Evolutionary conservation across 441 rosid species (phyloP), one percentile per base, ranked within the genome.

Genomic region (Syzygium malaccense): DNA sequence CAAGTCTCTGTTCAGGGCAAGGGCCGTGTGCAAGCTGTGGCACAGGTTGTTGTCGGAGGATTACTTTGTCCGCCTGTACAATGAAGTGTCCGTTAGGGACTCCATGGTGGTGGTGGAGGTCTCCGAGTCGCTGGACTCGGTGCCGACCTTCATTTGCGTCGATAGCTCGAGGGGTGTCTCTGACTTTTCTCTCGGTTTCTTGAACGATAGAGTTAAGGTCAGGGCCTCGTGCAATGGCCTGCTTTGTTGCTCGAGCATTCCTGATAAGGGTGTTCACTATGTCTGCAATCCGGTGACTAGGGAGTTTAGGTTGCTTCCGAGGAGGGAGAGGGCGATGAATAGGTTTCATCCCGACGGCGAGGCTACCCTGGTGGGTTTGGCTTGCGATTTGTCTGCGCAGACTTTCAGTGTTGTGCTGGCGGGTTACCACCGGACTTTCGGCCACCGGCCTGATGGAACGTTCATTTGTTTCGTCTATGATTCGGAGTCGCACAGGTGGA

Each of bases 151-250:
- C 89, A 90, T 96, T 33, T 95, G 94, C 86, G 97, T 96, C n/a
- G 97, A 94, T 92, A 91, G 86, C 51, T 88, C 88, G 86, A 90
- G 91, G 90, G 99, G 96, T 30, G 98, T 95, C 4, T 93, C 94
- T 85, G 97, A 96, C 87, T 92, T 96, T 83, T 93, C 98, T 14
- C 91, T 97, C 86, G 94, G 90, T 92, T 97, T 97, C 90, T 86
- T 97, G 87, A 93, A 92, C 85, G 98, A 93, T 68, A 93, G 97
- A 88, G 97, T 97, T 62, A 94, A 92, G 85, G 92, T 96, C 57
- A 96, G 98, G 91, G 97, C 94, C 19, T 97, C 98, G 0, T 95
- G 98, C 91, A 95, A 96, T 88, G 99, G 99, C 71, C 91, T 96
- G 86, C 89, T 97, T 92, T 95, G 98, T 88, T 97, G 99, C 91